phyloP scores from a whole-genome alignment of 1,284 basidiomycete species.

The Sphaerobolus stellatus region DNA sequence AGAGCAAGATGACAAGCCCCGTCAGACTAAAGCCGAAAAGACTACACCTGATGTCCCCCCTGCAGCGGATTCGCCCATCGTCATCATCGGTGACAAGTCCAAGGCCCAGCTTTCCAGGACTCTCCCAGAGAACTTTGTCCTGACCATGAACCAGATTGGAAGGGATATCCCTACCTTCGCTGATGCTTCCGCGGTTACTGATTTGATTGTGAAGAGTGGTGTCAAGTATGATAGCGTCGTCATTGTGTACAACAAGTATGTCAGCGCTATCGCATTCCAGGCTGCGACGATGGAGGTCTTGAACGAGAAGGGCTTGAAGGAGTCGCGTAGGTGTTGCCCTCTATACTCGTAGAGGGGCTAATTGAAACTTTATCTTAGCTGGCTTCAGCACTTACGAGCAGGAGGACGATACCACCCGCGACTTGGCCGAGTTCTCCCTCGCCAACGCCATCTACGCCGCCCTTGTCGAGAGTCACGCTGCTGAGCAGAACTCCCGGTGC shows the following conservation, averaged over 20 bases:
- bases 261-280: conserved; percentile 94
- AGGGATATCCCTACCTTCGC: conserved; percentile 96
- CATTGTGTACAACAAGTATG: conserved; percentile 94
- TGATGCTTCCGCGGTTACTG: conserved; percentile 92
- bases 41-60: conserved; percentile 40
- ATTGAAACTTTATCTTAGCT: conserved; percentile 42
- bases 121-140: conserved; percentile 65
- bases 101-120: conserved; percentile 87
- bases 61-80: conserved; percentile 66
- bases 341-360: not conserved
- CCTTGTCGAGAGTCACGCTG: conserved; percentile 94
- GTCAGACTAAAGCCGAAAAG: not conserved
- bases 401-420: conserved; percentile 93
- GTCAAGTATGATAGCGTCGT: conserved; percentile 88
- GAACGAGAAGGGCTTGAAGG: conserved; percentile 77
- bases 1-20: conserved; percentile 38
- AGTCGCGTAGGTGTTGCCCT: conserved; percentile 58
- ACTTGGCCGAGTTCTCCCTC: conserved; percentile 93
- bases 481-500: conserved; percentile 87
- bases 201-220: conserved; percentile 86
- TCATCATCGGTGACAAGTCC: conserved; percentile 96
- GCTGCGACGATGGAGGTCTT: conserved; percentile 73
- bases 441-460: conserved; percentile 96
- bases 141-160: conserved; percentile 98
- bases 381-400: conserved; percentile 93